Percentiles rank a stretch among this genome's conserved stretches.
Evolutionary conservation across 257 asterid species (phyloP).

Genomic region (Gynochthodes officinalis): DNA sequence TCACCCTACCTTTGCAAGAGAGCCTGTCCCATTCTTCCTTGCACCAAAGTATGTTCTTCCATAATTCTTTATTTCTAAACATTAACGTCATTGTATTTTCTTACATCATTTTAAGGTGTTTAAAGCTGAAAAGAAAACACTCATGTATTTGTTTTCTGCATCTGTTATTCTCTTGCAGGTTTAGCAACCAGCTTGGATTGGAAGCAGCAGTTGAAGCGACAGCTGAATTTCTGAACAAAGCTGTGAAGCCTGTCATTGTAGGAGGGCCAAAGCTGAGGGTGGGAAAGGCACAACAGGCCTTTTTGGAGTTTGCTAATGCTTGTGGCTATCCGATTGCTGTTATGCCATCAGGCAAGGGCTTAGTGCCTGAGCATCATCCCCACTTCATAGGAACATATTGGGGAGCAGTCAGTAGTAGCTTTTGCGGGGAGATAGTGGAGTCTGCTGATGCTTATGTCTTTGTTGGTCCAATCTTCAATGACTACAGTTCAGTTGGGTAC

Average conservation of each 20-base stretch:
- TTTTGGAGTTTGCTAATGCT: slow-evolving; percentile 30
- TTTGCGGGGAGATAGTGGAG: slow-evolving; percentile 36
- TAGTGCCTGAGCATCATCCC: slow-evolving; percentile 33
- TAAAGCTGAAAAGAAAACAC: background rate
- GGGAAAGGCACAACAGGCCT: slow-evolving; percentile 27
- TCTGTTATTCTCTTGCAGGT: slow-evolving; percentile 16
- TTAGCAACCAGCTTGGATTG: slow-evolving; percentile 31
- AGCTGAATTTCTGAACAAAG: slow-evolving; percentile 29
- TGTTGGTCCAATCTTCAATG: slow-evolving; percentile 38
- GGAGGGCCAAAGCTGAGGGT: slow-evolving; percentile 36
- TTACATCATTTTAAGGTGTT: background rate
- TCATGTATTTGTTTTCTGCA: background rate
- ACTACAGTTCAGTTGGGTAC: slow-evolving; percentile 37
- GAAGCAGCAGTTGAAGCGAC: slow-evolving; percentile 38
- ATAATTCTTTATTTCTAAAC: background rate
- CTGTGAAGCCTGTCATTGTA: slow-evolving; percentile 31
- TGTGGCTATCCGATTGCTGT: slow-evolving; percentile 28
- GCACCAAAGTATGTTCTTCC: slow-evolving; percentile 24
- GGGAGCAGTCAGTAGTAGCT: slow-evolving; percentile 35
- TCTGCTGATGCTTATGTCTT: slow-evolving; percentile 38
- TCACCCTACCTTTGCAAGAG: slow-evolving; percentile 35
- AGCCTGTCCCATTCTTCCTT: slow-evolving; percentile 33
- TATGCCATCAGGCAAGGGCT: slow-evolving; percentile 36
- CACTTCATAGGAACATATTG: slow-evolving; percentile 34
- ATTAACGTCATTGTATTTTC: background rate